Evolutionary conservation across 352 stramenopile genomes (phyloP).

Genomic region (Phytopythium montanum): DNA sequence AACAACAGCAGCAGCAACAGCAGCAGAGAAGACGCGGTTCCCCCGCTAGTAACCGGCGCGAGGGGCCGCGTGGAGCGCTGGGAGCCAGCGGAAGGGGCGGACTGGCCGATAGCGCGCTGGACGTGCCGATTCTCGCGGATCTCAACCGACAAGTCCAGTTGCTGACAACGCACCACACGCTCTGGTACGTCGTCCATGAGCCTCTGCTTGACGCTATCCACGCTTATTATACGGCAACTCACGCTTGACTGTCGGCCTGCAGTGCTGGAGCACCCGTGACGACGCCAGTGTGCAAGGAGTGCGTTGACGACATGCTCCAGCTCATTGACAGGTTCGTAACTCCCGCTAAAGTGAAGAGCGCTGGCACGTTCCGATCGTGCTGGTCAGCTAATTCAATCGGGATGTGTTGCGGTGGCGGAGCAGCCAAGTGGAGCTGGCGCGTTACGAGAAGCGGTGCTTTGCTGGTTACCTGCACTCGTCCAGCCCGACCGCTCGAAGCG

Average conservation of each 20-base stretch:
- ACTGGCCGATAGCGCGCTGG: slow-evolving; percentile 59
- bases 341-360: neutral
- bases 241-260: neutral
- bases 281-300: slow-evolving; percentile 71
- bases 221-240: neutral
- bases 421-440: slow-evolving; percentile 62
- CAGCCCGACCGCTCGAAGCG: slow-evolving; percentile 35
- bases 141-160: slow-evolving; percentile 69
- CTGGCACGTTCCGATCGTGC: neutral
- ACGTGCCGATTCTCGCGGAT: slow-evolving; percentile 62
- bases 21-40: slow-evolving; percentile 19
- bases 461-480: slow-evolving; percentile 54
- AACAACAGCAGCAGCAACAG: slow-evolving; percentile 24
- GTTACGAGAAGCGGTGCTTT: slow-evolving; percentile 71
- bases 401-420: neutral
- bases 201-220: neutral
- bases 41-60: slow-evolving; percentile 9
- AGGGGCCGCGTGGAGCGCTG: slow-evolving; percentile 15
- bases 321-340: slow-evolving; percentile 55
- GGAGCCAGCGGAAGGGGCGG: slow-evolving; percentile 16
- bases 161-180: slow-evolving; percentile 62
- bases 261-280: slow-evolving; percentile 57
- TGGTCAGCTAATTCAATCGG: neutral
- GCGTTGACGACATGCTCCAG: slow-evolving; percentile 67
- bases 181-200: slow-evolving; percentile 52